Evolutionary conservation across 257 asterid species (phyloP).

Genomic region (Solanum tarijense): DNA sequence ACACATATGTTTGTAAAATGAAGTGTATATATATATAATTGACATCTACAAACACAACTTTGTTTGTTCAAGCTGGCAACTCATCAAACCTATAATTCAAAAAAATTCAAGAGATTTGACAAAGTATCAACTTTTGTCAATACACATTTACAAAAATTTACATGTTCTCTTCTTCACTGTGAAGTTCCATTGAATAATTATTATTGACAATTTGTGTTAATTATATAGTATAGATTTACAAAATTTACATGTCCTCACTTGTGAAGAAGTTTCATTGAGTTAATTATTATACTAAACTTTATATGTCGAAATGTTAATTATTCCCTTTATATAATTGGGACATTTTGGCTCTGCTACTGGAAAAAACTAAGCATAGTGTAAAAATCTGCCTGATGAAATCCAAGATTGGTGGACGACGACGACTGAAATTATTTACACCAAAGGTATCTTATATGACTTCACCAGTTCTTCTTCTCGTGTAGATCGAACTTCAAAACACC

Average conservation of each 20-base stretch:
- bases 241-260: background rate
- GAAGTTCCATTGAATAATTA: background rate
- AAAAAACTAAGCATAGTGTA: background rate
- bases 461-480: conserved; percentile 31
- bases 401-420: background rate
- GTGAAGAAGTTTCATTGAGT: background rate
- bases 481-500: background rate
- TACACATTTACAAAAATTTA: background rate
- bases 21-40: background rate
- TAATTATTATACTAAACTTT: background rate
- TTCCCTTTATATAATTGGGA: background rate
- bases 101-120: background rate
- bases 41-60: background rate
- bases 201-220: background rate
- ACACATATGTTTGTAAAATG: background rate
- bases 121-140: background rate
- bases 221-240: background rate
- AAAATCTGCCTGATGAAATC: conserved; percentile 29
- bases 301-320: background rate
- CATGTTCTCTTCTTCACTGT: background rate
- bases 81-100: background rate
- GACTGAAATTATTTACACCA: conserved; percentile 57
- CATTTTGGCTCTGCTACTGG: conserved; percentile 1
- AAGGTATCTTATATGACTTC: conserved; percentile 41
- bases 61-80: background rate